phyloP scores from a whole-genome alignment of 2,329 filamentous ascomycete genomes.

The Arachnopeziza araneosa region DNA sequence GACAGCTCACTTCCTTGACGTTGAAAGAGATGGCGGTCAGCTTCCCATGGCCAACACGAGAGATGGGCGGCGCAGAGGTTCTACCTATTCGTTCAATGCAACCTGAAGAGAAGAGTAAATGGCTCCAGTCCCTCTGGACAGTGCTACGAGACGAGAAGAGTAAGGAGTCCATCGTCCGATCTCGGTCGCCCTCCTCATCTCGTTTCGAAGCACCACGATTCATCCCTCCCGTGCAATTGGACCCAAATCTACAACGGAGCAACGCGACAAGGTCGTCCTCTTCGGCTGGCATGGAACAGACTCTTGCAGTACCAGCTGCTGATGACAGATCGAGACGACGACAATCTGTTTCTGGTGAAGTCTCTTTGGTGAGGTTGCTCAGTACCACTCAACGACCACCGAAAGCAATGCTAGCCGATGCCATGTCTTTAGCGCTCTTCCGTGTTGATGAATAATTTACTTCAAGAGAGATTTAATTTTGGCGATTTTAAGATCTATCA shows the following conservation, averaged over 20 bases:
- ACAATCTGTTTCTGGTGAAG: not conserved
- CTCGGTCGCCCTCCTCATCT: not conserved
- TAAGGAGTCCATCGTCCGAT: not conserved
- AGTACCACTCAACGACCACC: not conserved
- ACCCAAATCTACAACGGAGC: not conserved
- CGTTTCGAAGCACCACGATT: conserved; percentile 2
- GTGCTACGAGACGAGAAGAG: not conserved
- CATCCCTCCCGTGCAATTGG: not conserved
- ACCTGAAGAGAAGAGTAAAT: conserved; percentile 4
- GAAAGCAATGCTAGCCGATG: not conserved
- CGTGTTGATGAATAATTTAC: conserved; percentile 4
- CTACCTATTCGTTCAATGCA: conserved; percentile 4
- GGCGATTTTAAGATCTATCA: too few species aligned
- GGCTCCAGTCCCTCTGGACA: not conserved
- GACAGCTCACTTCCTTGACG: not conserved
- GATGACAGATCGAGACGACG: not conserved
- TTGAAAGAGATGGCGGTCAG: conserved; percentile 5
- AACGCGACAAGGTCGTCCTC: not conserved
- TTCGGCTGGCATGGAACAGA: not conserved
- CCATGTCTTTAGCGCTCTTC: conserved; percentile 3
- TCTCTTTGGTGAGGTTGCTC: not conserved
- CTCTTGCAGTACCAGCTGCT: not conserved
- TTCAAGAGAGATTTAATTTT: too few species aligned
- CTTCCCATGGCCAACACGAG: conserved; percentile 3
- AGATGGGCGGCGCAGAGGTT: conserved; percentile 5